phyloP scores from a whole-genome alignment of 495 filamentous ascomycete genomes.

The Aspergillus bertholletiae region DNA sequence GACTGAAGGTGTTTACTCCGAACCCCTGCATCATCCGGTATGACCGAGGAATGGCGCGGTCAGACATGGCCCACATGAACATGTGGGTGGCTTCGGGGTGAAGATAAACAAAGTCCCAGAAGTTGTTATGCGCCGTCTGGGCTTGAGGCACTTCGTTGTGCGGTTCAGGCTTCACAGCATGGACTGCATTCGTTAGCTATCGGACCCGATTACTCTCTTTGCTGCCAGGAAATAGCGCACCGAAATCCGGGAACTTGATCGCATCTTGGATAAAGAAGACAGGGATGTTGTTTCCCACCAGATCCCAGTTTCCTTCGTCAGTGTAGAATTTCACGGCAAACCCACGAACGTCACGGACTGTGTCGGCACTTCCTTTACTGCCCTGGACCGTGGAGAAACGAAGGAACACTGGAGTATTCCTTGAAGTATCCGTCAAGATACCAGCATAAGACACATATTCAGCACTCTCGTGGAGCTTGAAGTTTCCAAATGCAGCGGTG shows the following conservation, averaged over 20 bases:
- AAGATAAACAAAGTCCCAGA: slow-evolving; percentile 54
- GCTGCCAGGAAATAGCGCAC: too few relatives aligned
- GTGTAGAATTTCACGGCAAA: slow-evolving; percentile 79
- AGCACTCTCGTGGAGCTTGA: slow-evolving; percentile 67
- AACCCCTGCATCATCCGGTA: slow-evolving; percentile 80
- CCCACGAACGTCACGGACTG: slow-evolving; percentile 76
- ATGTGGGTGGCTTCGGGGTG: slow-evolving; percentile 74
- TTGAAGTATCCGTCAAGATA: slow-evolving; percentile 74
- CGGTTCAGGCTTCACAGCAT: slow-evolving; percentile 78
- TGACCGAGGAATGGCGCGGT: slow-evolving; percentile 68
- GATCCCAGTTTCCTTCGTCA: slow-evolving; percentile 56
- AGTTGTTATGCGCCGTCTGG: slow-evolving; percentile 61
- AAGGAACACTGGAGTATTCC: slow-evolving; percentile 74
- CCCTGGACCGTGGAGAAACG: slow-evolving; percentile 85
- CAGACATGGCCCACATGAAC: slow-evolving; percentile 76
- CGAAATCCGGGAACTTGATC: slow-evolving; percentile 67
- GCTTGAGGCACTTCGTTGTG: slow-evolving; percentile 68
- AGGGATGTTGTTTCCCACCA: slow-evolving; percentile 74
- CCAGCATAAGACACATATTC: slow-evolving; percentile 67
- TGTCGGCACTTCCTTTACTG: slow-evolving; percentile 72
- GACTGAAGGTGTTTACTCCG: slow-evolving; percentile 70
- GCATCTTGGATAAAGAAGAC: slow-evolving; percentile 76
- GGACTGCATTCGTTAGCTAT: slow-evolving; percentile 33
- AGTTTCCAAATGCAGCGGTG: slow-evolving; percentile 78
- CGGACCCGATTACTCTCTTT: too few relatives aligned